phyloP scores from a whole-genome alignment of 2,329 filamentous ascomycete genomes.

The Sclerotinia sclerotiorum region DNA sequence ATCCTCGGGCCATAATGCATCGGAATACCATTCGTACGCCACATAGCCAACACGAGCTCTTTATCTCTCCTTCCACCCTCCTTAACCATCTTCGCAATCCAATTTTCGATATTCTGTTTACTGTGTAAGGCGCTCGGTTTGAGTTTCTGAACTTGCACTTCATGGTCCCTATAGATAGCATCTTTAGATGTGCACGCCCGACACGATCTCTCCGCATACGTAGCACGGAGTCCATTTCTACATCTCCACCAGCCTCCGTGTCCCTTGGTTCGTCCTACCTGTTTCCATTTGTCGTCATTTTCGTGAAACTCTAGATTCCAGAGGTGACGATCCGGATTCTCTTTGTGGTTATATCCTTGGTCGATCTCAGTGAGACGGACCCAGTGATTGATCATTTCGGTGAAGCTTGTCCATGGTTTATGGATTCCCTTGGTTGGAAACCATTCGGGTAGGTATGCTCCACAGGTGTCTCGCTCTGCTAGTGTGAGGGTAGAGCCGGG shows the following conservation, averaged over 20 bases:
- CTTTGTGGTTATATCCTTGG: conserved; percentile 23
- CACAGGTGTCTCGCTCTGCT: conserved; percentile 34
- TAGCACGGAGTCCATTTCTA: conserved; percentile 26
- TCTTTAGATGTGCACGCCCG: conserved; percentile 22
- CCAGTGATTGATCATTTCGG: conserved; percentile 28
- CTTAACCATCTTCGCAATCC: not conserved
- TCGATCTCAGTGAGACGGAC: conserved; percentile 26
- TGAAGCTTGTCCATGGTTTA: conserved; percentile 31
- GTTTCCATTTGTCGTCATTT: conserved; percentile 30
- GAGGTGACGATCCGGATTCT: conserved; percentile 13
- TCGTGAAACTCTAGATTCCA: conserved; percentile 37
- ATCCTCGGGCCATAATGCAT: conserved; percentile 4
- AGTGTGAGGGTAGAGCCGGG: conserved; percentile 32
- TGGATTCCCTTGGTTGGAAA: conserved; percentile 30
- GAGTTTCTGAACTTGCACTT: not conserved
- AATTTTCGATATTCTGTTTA: conserved; percentile 9
- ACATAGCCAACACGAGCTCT: not conserved
- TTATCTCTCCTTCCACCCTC: conserved; percentile 15
- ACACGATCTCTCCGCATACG: conserved; percentile 30
- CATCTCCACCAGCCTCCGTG: conserved; percentile 39
- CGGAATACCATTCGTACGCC: conserved; percentile 6
- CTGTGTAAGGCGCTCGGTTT: not conserved
- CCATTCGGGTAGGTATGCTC: conserved; percentile 36
- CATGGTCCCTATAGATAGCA: not conserved
- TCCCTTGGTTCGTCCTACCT: conserved; percentile 23